A percentile compares a stretch with the other conserved stretches of the same genome.
Evolutionary conservation across 495 filamentous ascomycete genomes (phyloP).

Genomic region (Bacidia gigantensis): DNA sequence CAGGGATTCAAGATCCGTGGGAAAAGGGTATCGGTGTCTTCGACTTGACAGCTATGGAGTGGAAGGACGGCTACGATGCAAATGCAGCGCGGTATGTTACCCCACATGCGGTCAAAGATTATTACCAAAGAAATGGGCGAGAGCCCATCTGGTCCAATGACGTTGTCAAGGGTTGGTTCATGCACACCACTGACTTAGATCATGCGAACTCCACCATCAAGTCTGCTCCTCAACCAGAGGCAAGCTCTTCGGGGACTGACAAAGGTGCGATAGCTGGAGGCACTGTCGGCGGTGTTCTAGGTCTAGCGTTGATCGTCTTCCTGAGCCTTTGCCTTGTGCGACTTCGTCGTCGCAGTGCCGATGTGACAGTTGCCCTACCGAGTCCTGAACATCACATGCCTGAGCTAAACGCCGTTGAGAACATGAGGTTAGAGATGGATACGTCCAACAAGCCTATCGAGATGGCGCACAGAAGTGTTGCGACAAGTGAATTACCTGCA

Average conservation of each 20-base stretch:
- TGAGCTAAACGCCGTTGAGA: background rate
- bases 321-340: background rate
- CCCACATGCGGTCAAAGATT: constrained; percentile 23
- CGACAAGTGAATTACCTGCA: constrained; percentile 1
- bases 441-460: background rate
- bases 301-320: background rate
- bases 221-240: background rate
- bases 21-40: constrained; percentile 28
- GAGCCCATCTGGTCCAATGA: background rate
- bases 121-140: constrained; percentile 9
- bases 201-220: background rate
- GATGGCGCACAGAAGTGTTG: background rate
- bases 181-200: background rate
- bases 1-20: constrained; percentile 25
- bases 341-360: background rate
- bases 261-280: background rate
- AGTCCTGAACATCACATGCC: background rate
- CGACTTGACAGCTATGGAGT: constrained; percentile 28
- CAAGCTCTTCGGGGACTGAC: background rate
- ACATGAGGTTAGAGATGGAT: background rate
- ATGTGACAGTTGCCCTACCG: background rate
- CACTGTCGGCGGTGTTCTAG: background rate
- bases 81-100: constrained; percentile 25
- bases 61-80: constrained; percentile 26
- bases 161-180: background rate